Percentiles rank a stretch among this genome's conserved stretches.
Conservation (phyloP, 495 filamentous ascomycete genomes). For the Sordaria brevicollis region DNA sequence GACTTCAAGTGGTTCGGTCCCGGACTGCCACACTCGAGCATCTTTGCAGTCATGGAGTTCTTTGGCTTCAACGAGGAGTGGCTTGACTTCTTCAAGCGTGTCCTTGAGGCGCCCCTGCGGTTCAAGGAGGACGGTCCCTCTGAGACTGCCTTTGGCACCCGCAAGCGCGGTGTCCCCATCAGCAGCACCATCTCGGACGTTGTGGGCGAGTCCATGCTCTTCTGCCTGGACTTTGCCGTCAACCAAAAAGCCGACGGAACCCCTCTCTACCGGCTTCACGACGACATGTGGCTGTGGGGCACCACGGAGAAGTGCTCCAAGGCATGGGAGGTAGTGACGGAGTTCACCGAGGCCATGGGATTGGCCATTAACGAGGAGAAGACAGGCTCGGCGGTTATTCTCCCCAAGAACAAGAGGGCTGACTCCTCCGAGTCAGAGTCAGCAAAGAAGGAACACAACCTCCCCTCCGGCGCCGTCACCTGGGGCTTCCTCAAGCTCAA, state of each 20-base stretch:
- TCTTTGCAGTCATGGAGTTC: conserved; percentile 47
- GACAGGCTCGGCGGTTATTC: conserved; percentile 41
- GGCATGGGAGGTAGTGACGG: conserved; percentile 48
- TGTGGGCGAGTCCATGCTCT: conserved; percentile 52
- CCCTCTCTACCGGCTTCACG: conserved; percentile 54
- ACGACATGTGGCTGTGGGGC: conserved; percentile 64
- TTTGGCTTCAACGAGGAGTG: conserved; percentile 50
- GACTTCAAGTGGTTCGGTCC: conserved; percentile 56
- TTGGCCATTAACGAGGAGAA: conserved; percentile 51
- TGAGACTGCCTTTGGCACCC: conserved; percentile 20
- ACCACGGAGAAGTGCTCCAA: conserved; percentile 40
- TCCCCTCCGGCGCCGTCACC: conserved; percentile 47
- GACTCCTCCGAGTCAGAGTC: background rate
- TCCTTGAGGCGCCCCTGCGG: conserved; percentile 47
- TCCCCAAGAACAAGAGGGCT: conserved; percentile 10
- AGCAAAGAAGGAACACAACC: background rate
- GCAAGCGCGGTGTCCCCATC: conserved; percentile 48
- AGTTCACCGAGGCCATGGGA: conserved; percentile 45
- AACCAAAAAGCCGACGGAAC: conserved; percentile 44
- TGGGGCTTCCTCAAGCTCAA: conserved; percentile 58
- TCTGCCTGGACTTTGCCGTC: conserved; percentile 56
- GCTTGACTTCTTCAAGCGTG: conserved; percentile 51
- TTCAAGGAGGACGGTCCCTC: conserved; percentile 28
- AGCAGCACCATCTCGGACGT: conserved; percentile 47
- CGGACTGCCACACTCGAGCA: conserved; percentile 47